Evolutionary conservation across 2,329 filamentous ascomycete species (phyloP), one percentile per base, ranked within the genome.

Genomic region (Cordyceps cicadae): DNA sequence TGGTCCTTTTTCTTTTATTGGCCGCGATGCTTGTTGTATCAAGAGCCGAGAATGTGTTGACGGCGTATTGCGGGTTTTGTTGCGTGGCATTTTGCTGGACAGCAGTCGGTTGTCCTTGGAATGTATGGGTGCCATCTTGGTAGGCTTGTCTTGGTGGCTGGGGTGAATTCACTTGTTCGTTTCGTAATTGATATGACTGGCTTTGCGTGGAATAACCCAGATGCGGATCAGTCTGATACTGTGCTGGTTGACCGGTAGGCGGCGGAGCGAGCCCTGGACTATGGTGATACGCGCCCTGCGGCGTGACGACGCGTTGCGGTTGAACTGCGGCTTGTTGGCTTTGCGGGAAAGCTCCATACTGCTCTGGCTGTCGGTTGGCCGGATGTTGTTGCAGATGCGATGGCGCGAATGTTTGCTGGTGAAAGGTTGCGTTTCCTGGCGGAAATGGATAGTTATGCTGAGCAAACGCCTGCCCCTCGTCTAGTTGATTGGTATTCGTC

Each of bases 361-460:
- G 50, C n/a, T 60, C 53, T n/a, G 54, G 60, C 26, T 62, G 60
- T 11, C 62, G 61, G 54, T 11, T 29, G 61, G 64, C 58, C 61
- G 68, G 63, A 51, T 62, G 63, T 29, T 64, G 67, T 50, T 67
- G 65, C 46, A 26, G 21, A 7, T 60, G 58, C 17, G 61, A n/a
- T 49, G 54, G 62, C 12, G 54, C 39, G 17, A 62, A 62, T 56
- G 66, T 55, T 60, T 68, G 63, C 49, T 63, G 63, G 15, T 63
- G 68, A 45, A 67, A 76, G 3, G 70, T 63, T 39, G 72, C 67
- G 11, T 71, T 71, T 51, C 65, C 67, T 53, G 67, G 63, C 9
- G 70, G 63, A 59, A 75, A 75, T 15, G 70, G 65, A 48, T 71
- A 77, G 21, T 68, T 66, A 19, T 71, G 66, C 5, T 69, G 70